Conservation (phyloP, 1,284 basidiomycete genomes). For the Singerocomus inundabilis region DNA sequence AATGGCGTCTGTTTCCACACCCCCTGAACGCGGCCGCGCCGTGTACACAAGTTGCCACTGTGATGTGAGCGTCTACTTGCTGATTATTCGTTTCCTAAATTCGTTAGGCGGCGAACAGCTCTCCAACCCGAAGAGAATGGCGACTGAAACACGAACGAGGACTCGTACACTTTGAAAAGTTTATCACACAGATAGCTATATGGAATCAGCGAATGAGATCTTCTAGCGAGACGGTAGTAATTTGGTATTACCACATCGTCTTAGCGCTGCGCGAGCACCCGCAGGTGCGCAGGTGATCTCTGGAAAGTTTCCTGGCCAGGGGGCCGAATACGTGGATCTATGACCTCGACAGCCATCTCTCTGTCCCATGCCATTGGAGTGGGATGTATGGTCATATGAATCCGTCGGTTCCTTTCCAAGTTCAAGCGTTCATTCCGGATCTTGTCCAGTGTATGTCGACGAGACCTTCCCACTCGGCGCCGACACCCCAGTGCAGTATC, state of each 20-base stretch:
- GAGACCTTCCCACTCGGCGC: constrained; percentile 48
- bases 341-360: constrained; percentile 58
- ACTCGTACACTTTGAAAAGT: constrained; percentile 5
- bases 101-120: constrained; percentile 35
- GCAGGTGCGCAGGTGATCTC: constrained; percentile 2
- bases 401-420: constrained; percentile 3
- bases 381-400: constrained; percentile 36
- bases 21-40: constrained; percentile 17
- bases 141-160: constrained; percentile 30
- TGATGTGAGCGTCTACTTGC: constrained; percentile 72
- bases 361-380: constrained; percentile 47
- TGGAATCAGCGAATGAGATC: constrained; percentile 57
- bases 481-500: constrained; percentile 39
- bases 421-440: constrained; percentile 13
- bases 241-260: constrained; percentile 80
- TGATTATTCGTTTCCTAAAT: constrained; percentile 45
- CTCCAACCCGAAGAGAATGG: constrained; percentile 59
- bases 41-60: constrained; percentile 43
- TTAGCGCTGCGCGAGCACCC: constrained; percentile 45
- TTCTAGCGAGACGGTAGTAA: constrained; percentile 39
- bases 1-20: constrained; percentile 18
- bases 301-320: constrained; percentile 2
- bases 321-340: constrained; percentile 51
- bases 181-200: constrained; percentile 51
- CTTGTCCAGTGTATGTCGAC: constrained; percentile 49